Evolutionary conservation across 2,329 filamentous ascomycete genomes (phyloP).

Genomic region (Chaetomium sp.): DNA sequence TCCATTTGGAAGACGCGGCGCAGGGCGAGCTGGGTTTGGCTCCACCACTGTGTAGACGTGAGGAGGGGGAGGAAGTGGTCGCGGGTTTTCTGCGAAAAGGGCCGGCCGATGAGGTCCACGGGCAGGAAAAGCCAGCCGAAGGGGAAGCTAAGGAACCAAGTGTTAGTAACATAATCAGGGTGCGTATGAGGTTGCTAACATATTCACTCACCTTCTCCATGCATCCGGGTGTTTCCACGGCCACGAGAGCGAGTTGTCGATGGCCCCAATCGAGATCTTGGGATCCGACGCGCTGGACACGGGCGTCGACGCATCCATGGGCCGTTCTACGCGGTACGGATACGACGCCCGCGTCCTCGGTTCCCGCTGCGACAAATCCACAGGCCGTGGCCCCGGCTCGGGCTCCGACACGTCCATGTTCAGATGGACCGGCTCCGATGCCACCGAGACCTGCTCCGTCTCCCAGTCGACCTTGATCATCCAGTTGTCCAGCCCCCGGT

Average conservation of each 20-base stretch:
- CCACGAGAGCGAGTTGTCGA: conserved; percentile 97
- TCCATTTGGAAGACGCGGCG: conserved; percentile 86
- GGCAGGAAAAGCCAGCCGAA: conserved; percentile 98
- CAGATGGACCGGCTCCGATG: conserved; percentile 69
- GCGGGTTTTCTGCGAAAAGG: conserved; percentile 88
- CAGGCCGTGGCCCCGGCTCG: conserved; percentile 55
- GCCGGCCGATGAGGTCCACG: conserved; percentile 90
- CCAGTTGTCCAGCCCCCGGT: conserved; percentile 95
- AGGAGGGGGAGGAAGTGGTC: conserved; percentile 94
- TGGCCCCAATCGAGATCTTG: conserved; percentile 76
- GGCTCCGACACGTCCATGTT: conserved; percentile 49
- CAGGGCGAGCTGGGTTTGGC: conserved; percentile 80
- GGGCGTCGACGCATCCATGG: conserved; percentile 68
- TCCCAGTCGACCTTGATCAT: conserved; percentile 96
- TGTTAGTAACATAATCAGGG: conserved; percentile 5
- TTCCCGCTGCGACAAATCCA: conserved; percentile 43
- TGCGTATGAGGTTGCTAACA: too few species aligned
- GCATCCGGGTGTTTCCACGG: conserved; percentile 99
- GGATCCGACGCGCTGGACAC: conserved; percentile 41
- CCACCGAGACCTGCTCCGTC: conserved; percentile 74
- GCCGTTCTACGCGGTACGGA: conserved; percentile 72
- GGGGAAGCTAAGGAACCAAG: conserved; percentile 67
- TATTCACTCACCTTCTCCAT: conserved; percentile 48
- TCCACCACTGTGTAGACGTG: conserved; percentile 96
- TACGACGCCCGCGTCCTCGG: conserved; percentile 42